Conservation (phyloP, 768 basidiomycete genomes). For the Leccinum ochraceum region DNA sequence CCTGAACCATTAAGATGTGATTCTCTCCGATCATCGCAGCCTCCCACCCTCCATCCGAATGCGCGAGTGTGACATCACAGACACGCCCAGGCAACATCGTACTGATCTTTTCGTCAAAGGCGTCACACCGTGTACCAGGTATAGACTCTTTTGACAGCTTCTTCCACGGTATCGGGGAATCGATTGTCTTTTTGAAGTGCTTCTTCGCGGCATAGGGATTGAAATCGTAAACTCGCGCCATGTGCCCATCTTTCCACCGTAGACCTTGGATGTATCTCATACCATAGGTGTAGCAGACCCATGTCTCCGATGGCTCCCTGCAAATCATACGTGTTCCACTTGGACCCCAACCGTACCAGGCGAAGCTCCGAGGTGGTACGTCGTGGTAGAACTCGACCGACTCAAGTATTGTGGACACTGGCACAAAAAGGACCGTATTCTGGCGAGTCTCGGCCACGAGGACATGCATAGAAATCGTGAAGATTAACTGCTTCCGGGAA, state of each 20-base stretch:
- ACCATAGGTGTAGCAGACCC: slow-evolving; percentile 40
- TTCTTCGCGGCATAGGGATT: slow-evolving; percentile 27
- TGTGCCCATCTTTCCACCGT: slow-evolving; percentile 20
- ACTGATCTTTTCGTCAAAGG: slow-evolving; percentile 25
- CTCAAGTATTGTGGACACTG: slow-evolving; percentile 31
- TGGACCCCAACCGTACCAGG: slow-evolving; percentile 38
- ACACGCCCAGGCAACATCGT: slow-evolving; percentile 35
- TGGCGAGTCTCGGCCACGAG: slow-evolving; percentile 7
- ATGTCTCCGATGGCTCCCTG: slow-evolving; percentile 30
- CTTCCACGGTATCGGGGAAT: slow-evolving; percentile 16
- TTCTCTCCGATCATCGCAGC: slow-evolving; percentile 40
- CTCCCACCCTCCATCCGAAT: slow-evolving; percentile 24
- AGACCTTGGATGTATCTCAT: slow-evolving; percentile 33
- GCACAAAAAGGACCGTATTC: slow-evolving; percentile 31
- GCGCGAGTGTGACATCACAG: slow-evolving; percentile 13
- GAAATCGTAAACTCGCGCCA: slow-evolving; percentile 36
- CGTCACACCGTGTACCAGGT: slow-evolving; percentile 9
- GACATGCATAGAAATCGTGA: slow-evolving; percentile 31
- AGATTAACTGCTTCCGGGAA: slow-evolving; percentile 33
- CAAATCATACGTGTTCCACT: slow-evolving; percentile 30
- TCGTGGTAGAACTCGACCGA: slow-evolving; percentile 21
- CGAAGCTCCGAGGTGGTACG: slow-evolving; percentile 10
- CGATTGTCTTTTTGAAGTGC: slow-evolving; percentile 10
- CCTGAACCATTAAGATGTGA: slow-evolving; percentile 36
- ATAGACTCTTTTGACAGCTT: slow-evolving; percentile 17